These are phyloP conservation scores for Dillenia suffruticosa DNA, from an alignment of 164 flowering plant genomes.

Conservation along the genomic window DNA sequence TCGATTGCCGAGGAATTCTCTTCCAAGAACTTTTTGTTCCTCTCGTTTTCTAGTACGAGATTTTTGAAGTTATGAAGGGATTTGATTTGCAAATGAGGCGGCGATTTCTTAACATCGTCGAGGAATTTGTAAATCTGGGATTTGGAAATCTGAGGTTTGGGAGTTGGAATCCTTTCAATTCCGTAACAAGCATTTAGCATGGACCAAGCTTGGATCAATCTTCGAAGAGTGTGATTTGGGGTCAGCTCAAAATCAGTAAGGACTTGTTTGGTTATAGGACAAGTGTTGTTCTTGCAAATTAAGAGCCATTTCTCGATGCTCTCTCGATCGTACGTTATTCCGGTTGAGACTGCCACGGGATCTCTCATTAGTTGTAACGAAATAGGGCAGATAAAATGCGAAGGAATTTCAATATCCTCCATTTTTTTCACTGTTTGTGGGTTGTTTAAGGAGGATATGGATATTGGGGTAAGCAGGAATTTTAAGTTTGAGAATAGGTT, in stretches of 20 bases:
- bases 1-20: constrained; percentile 47
- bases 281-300: constrained; percentile 38
- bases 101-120: constrained; percentile 21
- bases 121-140: constrained; percentile 38
- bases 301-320: constrained; percentile 72
- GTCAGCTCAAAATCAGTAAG: constrained; percentile 36
- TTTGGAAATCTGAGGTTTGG: constrained; percentile 45
- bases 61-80: constrained; percentile 40
- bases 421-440: not conserved
- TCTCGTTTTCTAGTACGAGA: constrained; percentile 29
- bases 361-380: constrained; percentile 78
- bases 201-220: constrained; percentile 86
- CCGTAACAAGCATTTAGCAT: constrained; percentile 45
- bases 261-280: constrained; percentile 64
- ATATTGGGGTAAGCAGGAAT: too few species aligned
- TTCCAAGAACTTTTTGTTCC: constrained; percentile 37
- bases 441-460: too few species aligned
- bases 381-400: constrained; percentile 73
- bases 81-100: constrained; percentile 20
- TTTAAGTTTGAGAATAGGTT: too few species aligned
- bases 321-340: constrained; percentile 79
- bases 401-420: constrained; percentile 62
- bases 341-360: constrained; percentile 72
- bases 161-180: constrained; percentile 65
- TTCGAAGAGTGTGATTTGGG: constrained; percentile 77